Base-by-base conservation (phyloP, 2,329 filamentous ascomycete species). In the Ascochyta koolunga region DNA sequence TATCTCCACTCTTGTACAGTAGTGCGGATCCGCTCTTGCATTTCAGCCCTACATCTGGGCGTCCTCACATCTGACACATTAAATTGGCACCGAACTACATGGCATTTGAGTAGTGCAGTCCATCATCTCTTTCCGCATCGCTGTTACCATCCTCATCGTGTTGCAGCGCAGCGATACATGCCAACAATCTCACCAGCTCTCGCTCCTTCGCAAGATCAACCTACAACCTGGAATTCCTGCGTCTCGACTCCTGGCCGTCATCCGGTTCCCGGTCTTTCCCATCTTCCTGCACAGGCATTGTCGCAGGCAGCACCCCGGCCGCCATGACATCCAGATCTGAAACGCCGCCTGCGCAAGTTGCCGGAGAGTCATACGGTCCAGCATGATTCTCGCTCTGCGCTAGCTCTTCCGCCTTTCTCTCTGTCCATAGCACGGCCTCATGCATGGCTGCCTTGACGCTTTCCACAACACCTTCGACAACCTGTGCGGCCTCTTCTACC, bases 271-370 rank as follows among this genome's bases (percentile, higher is more conserved):
- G 32, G 9, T 33, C 60, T 36, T 61, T 57, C n/a, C 56, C 56
- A 41, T 61, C 50, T n/a, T 53, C 43, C 15, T 56, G 48, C 11
- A 37, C 43, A 21, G 60, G 56, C 38, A 67, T 50, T 47, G 66
- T 56, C 4, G 64, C 62, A 22, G 69, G 62, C 18, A 72, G 42
- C 10, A 71, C 62, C 9, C 68, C 69, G 16, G 52, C 65, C 1
- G 66, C 70, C 39, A 75, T 72, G 0, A 58, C 56, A 59, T 74
- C 72, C 11, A 75, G 55, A 43, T 75, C 71, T 7, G 67, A 71
- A 7, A 35, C 18, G 5, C 51, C 51, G 15, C 66, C 65, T 13
- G 62, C 62, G 49, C 71, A 73, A 13, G 66, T 73, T 11, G 63
- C 66, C 4, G 64, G 66, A 19, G 65, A 71, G 5, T 62, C 47